Evolutionary conservation across 768 basidiomycete genomes (phyloP).

Genomic region (Termitomyces bulborhizus): DNA sequence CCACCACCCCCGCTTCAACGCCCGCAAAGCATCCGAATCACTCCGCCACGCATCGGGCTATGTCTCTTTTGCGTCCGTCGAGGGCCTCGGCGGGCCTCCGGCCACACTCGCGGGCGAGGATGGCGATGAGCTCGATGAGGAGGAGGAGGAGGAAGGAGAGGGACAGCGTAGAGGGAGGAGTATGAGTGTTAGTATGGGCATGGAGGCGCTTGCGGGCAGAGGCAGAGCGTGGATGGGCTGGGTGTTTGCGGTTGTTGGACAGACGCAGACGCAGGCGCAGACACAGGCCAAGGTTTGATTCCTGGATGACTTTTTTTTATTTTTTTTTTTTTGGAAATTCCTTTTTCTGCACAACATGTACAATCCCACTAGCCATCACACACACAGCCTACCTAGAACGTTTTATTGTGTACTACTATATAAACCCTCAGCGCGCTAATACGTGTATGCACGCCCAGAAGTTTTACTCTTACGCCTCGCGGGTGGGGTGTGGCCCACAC

Average conservation of each 20-base stretch:
- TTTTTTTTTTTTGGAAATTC: too few relatives aligned
- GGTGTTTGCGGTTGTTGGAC: not conserved
- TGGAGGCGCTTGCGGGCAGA: not conserved
- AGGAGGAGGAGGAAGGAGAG: constrained; percentile 1
- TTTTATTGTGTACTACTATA: too few relatives aligned
- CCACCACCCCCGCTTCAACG: constrained; percentile 43
- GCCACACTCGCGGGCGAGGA: constrained; percentile 20
- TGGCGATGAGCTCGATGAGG: constrained; percentile 3
- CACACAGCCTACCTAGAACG: too few relatives aligned
- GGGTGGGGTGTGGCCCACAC: too few relatives aligned
- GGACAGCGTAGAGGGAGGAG: not conserved
- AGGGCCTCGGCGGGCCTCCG: constrained; percentile 60
- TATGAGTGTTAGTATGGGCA: not conserved
- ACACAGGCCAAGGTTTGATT: too few relatives aligned
- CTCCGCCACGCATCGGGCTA: constrained; percentile 56
- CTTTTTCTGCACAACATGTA: too few relatives aligned
- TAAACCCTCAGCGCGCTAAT: too few relatives aligned
- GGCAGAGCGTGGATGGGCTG: not conserved
- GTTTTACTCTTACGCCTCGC: too few relatives aligned
- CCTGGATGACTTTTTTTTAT: too few relatives aligned
- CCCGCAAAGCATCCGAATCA: constrained; percentile 51
- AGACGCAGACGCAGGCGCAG: not conserved
- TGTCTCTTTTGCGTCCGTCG: constrained; percentile 61
- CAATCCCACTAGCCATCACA: too few relatives aligned
- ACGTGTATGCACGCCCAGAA: too few relatives aligned